Evolutionary conservation across 306 rosid species (phyloP).

Genomic region (Arachis stenosperma): DNA sequence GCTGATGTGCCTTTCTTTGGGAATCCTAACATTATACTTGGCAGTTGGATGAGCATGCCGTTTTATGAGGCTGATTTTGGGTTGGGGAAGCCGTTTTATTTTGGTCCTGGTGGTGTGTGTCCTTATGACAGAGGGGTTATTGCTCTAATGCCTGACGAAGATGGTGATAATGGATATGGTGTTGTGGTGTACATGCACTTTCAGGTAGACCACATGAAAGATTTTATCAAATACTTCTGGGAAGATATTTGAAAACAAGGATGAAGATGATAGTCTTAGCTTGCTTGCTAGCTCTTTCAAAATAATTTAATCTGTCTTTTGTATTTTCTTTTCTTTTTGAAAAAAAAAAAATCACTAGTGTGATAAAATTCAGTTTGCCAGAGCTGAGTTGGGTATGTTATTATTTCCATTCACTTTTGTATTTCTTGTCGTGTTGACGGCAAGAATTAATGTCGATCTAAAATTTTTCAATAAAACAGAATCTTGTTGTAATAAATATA

Average conservation of each 20-base stretch:
- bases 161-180: conserved; percentile 1
- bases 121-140: not conserved
- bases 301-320: no score
- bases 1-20: not conserved
- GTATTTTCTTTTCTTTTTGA: no score
- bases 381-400: no score
- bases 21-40: not conserved
- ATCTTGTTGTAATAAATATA: no score
- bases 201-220: not conserved
- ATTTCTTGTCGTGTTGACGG: no score
- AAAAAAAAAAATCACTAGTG: no score
- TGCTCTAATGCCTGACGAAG: not conserved
- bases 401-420: no score
- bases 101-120: not conserved
- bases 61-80: conserved; percentile 19
- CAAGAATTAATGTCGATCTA: no score
- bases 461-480: no score
- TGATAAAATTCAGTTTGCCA: no score
- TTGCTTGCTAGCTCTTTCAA: no score
- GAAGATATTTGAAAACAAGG: not conserved
- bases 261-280: no score
- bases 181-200: not conserved
- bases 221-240: conserved; percentile 5
- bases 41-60: not conserved
- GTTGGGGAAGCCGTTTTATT: conserved; percentile 19